Conservation (phyloP, 2,329 filamentous ascomycete species). For the Stachybotrys chartarum region DNA sequence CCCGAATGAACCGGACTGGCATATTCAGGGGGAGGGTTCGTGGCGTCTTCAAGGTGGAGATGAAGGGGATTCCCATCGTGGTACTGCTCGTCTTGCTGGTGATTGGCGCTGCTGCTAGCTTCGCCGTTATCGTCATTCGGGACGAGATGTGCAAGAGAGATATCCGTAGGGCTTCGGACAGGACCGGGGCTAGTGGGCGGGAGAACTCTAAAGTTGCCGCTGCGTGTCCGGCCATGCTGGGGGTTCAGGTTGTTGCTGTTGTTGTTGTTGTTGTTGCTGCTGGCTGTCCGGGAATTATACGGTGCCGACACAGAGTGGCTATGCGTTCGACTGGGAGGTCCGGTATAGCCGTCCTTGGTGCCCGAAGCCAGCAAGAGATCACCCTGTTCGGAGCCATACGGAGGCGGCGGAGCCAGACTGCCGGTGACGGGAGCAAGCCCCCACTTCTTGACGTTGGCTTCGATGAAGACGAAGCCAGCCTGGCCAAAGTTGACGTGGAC, state of each 20-base stretch:
- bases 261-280: slow-evolving; percentile 34
- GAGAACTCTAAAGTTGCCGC: slow-evolving; percentile 69
- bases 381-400: slow-evolving; percentile 94
- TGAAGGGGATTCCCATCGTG: slow-evolving; percentile 30
- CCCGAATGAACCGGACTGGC: slow-evolving; percentile 58
- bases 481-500: slow-evolving; percentile 98
- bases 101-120: slow-evolving; percentile 20
- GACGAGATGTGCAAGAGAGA: slow-evolving; percentile 82
- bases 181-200: slow-evolving; percentile 82
- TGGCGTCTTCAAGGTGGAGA: slow-evolving; percentile 43
- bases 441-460: slow-evolving; percentile 99
- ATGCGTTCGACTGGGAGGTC: slow-evolving; percentile 34
- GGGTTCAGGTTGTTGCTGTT: slow-evolving; percentile 34
- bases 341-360: slow-evolving; percentile 50
- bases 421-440: slow-evolving; percentile 93
- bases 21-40: slow-evolving; percentile 64
- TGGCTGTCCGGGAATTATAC: slow-evolving; percentile 31
- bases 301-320: slow-evolving; percentile 35
- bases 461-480: slow-evolving; percentile 96
- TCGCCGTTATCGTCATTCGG: slow-evolving; percentile 67
- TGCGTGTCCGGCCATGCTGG: slow-evolving; percentile 68
- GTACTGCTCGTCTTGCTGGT: slow-evolving; percentile 13
- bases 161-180: slow-evolving; percentile 86
- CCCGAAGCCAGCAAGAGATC: slow-evolving; percentile 91
- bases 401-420: slow-evolving; percentile 87